These are phyloP conservation scores for Croton setiger DNA, from an alignment of 441 rosid genomes.

Conservation along the genomic window DNA sequence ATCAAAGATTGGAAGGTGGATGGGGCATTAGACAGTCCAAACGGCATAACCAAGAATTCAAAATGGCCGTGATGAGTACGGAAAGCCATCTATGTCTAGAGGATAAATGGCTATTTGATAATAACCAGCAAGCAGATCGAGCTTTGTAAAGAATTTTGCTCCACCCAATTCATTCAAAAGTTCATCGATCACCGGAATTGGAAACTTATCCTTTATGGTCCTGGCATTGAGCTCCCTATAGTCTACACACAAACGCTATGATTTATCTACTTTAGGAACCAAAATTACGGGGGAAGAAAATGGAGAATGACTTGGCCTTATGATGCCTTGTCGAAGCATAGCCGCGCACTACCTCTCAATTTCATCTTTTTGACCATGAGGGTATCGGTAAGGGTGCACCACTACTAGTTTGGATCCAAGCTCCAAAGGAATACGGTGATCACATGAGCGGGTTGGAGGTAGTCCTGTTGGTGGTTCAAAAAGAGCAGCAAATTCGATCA, in stretches of 20 bases:
- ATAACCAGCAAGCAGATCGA: background rate
- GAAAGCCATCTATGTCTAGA: background rate
- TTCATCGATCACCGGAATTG: background rate
- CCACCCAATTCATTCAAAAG: background rate
- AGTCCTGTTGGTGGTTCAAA: background rate
- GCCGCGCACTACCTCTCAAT: background rate
- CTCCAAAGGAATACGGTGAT: background rate
- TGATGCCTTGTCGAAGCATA: background rate
- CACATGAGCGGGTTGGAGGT: background rate
- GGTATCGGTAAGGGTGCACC: background rate
- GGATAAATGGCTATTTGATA: background rate
- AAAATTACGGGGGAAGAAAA: background rate
- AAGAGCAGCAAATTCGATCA: too few relatives aligned
- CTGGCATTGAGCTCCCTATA: background rate
- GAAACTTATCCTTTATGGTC: background rate
- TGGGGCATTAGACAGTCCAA: background rate
- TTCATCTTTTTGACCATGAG: background rate
- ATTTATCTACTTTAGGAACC: background rate
- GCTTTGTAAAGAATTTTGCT: background rate
- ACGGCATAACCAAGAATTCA: background rate
- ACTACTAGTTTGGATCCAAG: background rate
- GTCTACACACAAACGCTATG: background rate
- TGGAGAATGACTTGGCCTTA: background rate
- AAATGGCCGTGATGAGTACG: background rate
- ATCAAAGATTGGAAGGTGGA: background rate